These are phyloP conservation scores for Aspergillus bridgeri DNA, from an alignment of 495 filamentous ascomycete species.

Conservation along the genomic window DNA sequence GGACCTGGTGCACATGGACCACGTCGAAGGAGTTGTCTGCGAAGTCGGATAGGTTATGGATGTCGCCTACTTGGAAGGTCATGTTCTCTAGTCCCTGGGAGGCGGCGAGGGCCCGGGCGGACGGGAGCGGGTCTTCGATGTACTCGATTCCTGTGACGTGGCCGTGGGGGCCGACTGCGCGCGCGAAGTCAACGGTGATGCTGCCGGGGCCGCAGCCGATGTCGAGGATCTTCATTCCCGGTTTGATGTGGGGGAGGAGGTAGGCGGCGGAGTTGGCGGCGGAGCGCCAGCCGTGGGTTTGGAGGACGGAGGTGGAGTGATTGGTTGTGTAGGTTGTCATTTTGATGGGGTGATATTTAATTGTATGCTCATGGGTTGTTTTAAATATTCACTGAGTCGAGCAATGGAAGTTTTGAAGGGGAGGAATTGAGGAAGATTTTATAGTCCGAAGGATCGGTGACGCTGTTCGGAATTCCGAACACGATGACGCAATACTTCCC, in stretches of 20 bases:
- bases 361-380: too few relatives aligned
- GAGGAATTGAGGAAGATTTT: not conserved
- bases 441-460: too few relatives aligned
- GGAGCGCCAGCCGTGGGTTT: constrained; percentile 51
- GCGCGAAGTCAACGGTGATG: constrained; percentile 54
- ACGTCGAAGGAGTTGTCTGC: constrained; percentile 55
- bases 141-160: constrained; percentile 47
- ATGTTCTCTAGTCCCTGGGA: constrained; percentile 44
- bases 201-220: constrained; percentile 19
- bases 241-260: constrained; percentile 47
- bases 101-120: constrained; percentile 35
- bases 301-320: constrained; percentile 47
- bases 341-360: not conserved
- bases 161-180: constrained; percentile 39
- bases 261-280: constrained; percentile 48
- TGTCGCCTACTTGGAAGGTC: constrained; percentile 47
- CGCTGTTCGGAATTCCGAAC: constrained; percentile 15
- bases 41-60: constrained; percentile 38
- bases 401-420: too few relatives aligned
- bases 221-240: constrained; percentile 27
- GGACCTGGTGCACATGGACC: constrained; percentile 55
- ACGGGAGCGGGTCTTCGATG: constrained; percentile 35
- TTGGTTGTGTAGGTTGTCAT: constrained; percentile 46
- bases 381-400: too few relatives aligned
- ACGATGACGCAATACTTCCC: not conserved